Evolutionary conservation across 108 stramenopile genomes (phyloP).

Genomic region (Skeletonema marinoi): DNA sequence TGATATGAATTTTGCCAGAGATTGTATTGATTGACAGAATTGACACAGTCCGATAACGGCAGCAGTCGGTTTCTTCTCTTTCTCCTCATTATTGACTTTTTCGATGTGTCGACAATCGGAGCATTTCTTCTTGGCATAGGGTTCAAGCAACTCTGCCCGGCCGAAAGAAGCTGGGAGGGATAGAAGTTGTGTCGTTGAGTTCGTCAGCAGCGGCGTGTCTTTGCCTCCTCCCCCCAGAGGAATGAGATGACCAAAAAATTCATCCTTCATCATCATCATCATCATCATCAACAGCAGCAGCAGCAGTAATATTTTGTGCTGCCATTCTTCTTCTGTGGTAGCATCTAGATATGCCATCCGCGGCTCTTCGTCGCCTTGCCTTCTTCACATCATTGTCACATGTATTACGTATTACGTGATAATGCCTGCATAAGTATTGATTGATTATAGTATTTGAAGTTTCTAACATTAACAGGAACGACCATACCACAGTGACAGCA

Average conservation of each 20-base stretch:
- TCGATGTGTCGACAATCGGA: neutral
- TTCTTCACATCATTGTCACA: too few relatives aligned
- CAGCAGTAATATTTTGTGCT: neutral
- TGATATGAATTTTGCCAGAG: conserved; percentile 25
- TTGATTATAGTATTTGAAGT: too few relatives aligned
- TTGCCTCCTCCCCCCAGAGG: neutral
- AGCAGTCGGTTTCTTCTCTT: neutral
- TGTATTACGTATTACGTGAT: too few relatives aligned
- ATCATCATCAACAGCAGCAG: neutral
- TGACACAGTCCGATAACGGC: neutral
- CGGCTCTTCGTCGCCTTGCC: neutral
- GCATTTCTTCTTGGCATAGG: neutral
- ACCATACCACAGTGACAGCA: conserved; percentile 82
- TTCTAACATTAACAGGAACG: conserved; percentile 42
- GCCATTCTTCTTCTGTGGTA: neutral
- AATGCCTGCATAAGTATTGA: too few relatives aligned
- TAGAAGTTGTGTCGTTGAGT: neutral
- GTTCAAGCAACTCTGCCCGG: neutral
- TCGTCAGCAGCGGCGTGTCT: neutral
- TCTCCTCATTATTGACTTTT: neutral
- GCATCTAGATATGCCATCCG: neutral
- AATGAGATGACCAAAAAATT: neutral
- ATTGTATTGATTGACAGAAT: conserved; percentile 16
- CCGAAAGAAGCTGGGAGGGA: neutral
- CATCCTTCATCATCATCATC: too few relatives aligned